These are phyloP conservation scores for Diplodia intermedia DNA, from an alignment of 2,329 filamentous ascomycete species.

Conservation along the genomic window DNA sequence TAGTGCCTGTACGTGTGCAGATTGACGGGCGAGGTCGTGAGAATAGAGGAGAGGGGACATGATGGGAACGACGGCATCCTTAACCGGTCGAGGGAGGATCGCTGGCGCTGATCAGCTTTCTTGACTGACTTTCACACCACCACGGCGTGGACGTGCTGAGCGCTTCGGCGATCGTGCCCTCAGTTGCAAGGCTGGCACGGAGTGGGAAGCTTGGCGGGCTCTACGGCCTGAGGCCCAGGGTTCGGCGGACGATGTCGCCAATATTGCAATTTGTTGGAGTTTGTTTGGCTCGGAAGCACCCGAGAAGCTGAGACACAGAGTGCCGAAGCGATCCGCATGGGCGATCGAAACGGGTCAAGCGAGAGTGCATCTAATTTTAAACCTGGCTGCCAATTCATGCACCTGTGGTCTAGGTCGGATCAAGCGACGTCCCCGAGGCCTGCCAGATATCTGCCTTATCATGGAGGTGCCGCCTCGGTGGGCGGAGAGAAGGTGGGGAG, in stretches of 20 bases:
- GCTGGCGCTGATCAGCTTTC: background rate
- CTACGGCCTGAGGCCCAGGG: background rate
- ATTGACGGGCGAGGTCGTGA: constrained; percentile 11
- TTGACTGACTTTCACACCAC: constrained; percentile 27
- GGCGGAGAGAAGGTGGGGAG: constrained; percentile 18
- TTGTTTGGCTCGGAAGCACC: constrained; percentile 24
- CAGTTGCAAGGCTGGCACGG: background rate
- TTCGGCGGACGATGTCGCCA: constrained; percentile 1
- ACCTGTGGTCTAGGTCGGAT: background rate
- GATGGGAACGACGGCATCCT: background rate
- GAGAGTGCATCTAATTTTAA: constrained; percentile 29
- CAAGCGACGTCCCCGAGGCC: background rate
- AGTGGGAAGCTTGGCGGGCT: background rate
- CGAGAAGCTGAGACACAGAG: constrained; percentile 20
- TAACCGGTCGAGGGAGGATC: constrained; percentile 3
- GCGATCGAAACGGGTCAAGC: constrained; percentile 24
- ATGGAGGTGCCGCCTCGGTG: background rate
- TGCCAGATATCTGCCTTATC: constrained; percentile 15
- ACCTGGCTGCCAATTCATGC: constrained; percentile 9
- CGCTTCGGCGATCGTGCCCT: constrained; percentile 12
- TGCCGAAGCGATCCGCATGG: constrained; percentile 11
- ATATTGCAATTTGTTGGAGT: constrained; percentile 13
- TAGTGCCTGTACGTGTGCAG: background rate
- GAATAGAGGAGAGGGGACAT: background rate
- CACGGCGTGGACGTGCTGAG: constrained; percentile 14